A percentile compares a stretch with the other conserved stretches of the same genome.
These are phyloP conservation scores for Tricholoma matsutake DNA, from an alignment of 768 basidiomycete species.

Conservation along the genomic window DNA sequence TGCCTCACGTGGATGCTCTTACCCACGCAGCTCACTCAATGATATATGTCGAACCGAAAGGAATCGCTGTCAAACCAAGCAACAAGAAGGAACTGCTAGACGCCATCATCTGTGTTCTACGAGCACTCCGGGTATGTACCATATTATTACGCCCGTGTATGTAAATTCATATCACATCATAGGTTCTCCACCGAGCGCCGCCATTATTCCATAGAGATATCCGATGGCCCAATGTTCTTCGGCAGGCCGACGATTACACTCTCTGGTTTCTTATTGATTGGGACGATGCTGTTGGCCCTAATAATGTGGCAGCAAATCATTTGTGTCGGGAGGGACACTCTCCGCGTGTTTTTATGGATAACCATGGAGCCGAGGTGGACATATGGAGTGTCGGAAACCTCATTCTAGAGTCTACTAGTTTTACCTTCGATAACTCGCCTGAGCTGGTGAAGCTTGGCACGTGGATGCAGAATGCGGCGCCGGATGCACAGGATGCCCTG, in stretches of 20 bases:
- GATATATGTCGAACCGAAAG: too few relatives aligned
- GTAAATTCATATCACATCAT: background rate
- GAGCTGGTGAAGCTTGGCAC: background rate
- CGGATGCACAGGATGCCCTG: background rate
- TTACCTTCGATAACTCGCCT: background rate
- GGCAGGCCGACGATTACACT: slow-evolving; percentile 12
- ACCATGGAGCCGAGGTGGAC: slow-evolving; percentile 29
- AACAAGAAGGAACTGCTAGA: too few relatives aligned
- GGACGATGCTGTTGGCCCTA: slow-evolving; percentile 24
- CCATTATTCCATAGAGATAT: slow-evolving; percentile 22
- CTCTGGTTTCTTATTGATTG: slow-evolving; percentile 31
- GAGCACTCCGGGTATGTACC: too few relatives aligned
- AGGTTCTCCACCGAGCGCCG: background rate
- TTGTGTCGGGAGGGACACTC: slow-evolving; percentile 17
- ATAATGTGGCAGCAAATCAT: slow-evolving; percentile 12
- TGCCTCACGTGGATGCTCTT: too few relatives aligned
- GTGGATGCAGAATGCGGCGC: background rate
- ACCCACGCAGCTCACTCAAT: too few relatives aligned
- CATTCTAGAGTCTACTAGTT: background rate
- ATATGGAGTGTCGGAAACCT: slow-evolving; percentile 24
- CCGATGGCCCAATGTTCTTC: slow-evolving; percentile 23
- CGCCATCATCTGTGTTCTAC: too few relatives aligned
- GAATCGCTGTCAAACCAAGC: too few relatives aligned
- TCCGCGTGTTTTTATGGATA: slow-evolving; percentile 21
- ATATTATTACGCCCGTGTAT: too few relatives aligned